phyloP scores from a whole-genome alignment of 306 rosid genomes.

The Prinsepia uniflora region DNA sequence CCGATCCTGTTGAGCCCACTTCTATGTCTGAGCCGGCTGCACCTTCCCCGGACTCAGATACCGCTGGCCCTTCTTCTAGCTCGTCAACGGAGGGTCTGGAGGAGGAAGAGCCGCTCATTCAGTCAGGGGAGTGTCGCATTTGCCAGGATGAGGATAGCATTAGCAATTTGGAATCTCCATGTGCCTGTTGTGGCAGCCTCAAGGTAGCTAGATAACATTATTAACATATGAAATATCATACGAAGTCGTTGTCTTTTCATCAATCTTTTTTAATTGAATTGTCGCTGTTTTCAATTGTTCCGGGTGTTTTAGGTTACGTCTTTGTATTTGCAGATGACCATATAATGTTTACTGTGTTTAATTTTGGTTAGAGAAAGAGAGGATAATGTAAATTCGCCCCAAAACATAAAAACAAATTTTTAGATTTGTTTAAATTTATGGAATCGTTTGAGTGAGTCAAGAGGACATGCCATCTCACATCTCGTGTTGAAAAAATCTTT shows the following conservation, averaged over 20 bases:
- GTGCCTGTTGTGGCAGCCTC: conserved; percentile 92
- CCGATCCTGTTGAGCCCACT: conserved; percentile 36
- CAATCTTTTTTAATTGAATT: background rate
- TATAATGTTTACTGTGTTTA: background rate
- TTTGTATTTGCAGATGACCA: background rate
- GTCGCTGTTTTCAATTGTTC: background rate
- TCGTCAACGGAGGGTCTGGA: conserved; percentile 34
- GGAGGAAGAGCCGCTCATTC: conserved; percentile 72
- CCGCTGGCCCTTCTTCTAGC: conserved; percentile 37
- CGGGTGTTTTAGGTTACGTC: background rate
- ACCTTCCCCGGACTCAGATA: conserved; percentile 17
- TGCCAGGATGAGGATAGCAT: conserved; percentile 87
- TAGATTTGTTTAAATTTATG: background rate
- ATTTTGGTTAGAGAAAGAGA: background rate
- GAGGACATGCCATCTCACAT: background rate
- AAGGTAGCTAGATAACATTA: conserved; percentile 52
- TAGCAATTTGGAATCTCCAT: conserved; percentile 76
- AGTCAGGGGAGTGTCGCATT: conserved; percentile 87
- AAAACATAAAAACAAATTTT: background rate
- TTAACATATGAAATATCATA: background rate
- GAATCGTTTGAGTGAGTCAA: background rate
- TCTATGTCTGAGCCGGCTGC: conserved; percentile 23
- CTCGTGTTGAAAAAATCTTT: background rate
- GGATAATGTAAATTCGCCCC: background rate
- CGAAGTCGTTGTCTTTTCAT: background rate